Evolutionary conservation across 148 eudicot genomes (phyloP).

Genomic region (Rhododendron molle): DNA sequence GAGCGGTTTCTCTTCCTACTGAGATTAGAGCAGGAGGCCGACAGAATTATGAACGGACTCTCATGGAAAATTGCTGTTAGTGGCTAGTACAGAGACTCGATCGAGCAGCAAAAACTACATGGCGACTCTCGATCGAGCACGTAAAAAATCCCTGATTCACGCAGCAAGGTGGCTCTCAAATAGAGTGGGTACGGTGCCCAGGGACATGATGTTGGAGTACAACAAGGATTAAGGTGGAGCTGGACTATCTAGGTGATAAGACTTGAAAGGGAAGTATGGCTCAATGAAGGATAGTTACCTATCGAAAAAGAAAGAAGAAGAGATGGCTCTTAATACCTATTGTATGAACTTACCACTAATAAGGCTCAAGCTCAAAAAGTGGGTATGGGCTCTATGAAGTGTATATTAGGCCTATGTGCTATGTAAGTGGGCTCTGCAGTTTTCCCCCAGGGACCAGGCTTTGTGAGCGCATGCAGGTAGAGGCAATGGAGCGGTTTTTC

Average conservation of each 20-base stretch:
- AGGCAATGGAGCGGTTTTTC: background rate
- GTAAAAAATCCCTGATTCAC: background rate
- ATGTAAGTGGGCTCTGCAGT: background rate
- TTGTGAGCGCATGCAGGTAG: background rate
- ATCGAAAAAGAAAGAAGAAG: background rate
- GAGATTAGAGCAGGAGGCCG: background rate
- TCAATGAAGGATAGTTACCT: background rate
- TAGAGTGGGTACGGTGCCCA: background rate
- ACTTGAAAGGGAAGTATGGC: background rate
- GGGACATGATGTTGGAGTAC: background rate
- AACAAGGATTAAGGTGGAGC: background rate
- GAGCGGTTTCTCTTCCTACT: background rate
- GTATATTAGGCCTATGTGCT: background rate
- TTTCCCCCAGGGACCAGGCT: background rate
- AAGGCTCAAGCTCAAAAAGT: background rate
- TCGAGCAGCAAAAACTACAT: background rate
- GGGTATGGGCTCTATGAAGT: background rate
- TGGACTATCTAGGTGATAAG: background rate
- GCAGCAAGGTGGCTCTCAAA: background rate
- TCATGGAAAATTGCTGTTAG: background rate
- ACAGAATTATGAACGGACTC: background rate
- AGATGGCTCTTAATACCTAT: background rate
- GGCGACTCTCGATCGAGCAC: background rate
- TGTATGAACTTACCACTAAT: background rate
- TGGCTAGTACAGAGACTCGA: background rate